Evolutionary conservation across 495 filamentous ascomycete genomes (phyloP).

Genomic region (Filosporella fistucella): DNA sequence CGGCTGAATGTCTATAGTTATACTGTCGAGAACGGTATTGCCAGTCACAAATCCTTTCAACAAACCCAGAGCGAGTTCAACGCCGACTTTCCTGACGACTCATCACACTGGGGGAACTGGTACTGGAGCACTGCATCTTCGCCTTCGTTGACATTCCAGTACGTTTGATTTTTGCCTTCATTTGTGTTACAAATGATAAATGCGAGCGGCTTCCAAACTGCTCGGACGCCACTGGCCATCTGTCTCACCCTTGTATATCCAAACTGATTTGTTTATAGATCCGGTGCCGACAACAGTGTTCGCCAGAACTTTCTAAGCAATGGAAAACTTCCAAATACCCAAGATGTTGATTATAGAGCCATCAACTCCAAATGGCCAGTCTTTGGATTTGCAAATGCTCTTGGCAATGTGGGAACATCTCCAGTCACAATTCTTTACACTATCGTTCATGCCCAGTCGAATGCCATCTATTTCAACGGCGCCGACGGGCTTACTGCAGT

Average conservation of each 20-base stretch:
- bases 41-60: slow-evolving; percentile 52
- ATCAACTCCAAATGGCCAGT: slow-evolving; percentile 78
- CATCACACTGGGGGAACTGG: slow-evolving; percentile 80
- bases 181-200: too few relatives aligned
- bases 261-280: too few relatives aligned
- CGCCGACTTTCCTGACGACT: slow-evolving; percentile 56
- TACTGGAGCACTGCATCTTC: slow-evolving; percentile 53
- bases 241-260: too few relatives aligned
- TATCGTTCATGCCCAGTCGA: slow-evolving; percentile 71
- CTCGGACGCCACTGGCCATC: too few relatives aligned
- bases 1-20: slow-evolving; percentile 24
- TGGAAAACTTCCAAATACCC: slow-evolving; percentile 59
- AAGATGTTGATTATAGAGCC: slow-evolving; percentile 59
- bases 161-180: too few relatives aligned
- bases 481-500: slow-evolving; percentile 61
- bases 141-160: slow-evolving; percentile 30
- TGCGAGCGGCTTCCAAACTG: too few relatives aligned
- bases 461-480: slow-evolving; percentile 74
- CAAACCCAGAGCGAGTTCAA: slow-evolving; percentile 33
- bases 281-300: slow-evolving; percentile 59
- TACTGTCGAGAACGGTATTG: slow-evolving; percentile 30
- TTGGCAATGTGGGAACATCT: slow-evolving; percentile 38
- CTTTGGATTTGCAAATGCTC: slow-evolving; percentile 81
- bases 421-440: slow-evolving; percentile 59
- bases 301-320: slow-evolving; percentile 61